Evolutionary conservation across 306 rosid species (phyloP).

Genomic region (Luffa aegyptiaca): DNA sequence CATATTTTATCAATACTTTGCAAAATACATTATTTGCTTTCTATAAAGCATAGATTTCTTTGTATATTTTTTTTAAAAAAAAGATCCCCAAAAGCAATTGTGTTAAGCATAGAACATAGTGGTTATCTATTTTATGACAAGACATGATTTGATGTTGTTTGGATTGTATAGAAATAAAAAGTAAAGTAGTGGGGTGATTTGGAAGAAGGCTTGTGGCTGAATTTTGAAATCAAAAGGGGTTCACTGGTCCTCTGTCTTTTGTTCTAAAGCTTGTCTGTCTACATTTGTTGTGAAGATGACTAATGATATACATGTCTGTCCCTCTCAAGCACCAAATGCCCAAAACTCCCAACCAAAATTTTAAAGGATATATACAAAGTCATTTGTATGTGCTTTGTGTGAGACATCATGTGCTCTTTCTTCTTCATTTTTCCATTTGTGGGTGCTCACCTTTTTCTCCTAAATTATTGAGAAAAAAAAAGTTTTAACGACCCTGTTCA

Average conservation of each 20-base stretch:
- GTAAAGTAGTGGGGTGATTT: not conserved
- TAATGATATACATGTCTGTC: conserved; percentile 9
- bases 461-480: not conserved
- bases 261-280: conserved; percentile 1
- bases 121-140: not conserved
- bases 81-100: not conserved
- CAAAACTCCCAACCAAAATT: not conserved
- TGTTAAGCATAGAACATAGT: not conserved
- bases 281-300: conserved; percentile 2
- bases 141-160: conserved; percentile 5
- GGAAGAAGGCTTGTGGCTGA: not conserved
- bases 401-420: not conserved
- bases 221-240: not conserved
- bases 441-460: not conserved
- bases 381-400: not conserved
- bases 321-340: conserved; percentile 1
- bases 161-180: not conserved
- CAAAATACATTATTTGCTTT: not conserved
- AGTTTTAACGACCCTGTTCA: not conserved
- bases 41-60: not conserved
- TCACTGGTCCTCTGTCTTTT: not conserved
- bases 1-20: not conserved
- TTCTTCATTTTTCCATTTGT: not conserved
- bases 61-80: not conserved
- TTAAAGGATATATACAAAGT: not conserved